Percentiles rank a stretch among this genome's conserved stretches.
Conservation (phyloP, 2,329 filamentous ascomycete species). For the Alternaria viburni region DNA sequence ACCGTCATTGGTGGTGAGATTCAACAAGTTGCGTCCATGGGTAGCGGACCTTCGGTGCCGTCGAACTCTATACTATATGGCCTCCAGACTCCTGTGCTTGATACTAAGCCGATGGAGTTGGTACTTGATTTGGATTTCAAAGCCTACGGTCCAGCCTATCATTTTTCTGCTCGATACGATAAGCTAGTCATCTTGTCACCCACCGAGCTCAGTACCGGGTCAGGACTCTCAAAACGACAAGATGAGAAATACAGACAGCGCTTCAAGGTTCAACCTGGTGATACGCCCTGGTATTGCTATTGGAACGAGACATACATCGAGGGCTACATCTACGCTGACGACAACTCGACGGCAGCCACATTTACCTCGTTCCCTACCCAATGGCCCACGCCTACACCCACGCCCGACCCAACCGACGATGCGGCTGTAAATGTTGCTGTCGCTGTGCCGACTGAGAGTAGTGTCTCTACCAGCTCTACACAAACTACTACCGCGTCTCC, state of each 20-base stretch:
- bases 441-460: slow-evolving; percentile 2
- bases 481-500: slow-evolving; percentile 4
- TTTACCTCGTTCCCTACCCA: slow-evolving; percentile 36
- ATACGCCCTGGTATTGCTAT: slow-evolving; percentile 72
- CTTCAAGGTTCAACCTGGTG: slow-evolving; percentile 58
- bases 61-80: slow-evolving; percentile 62
- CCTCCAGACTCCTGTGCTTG: slow-evolving; percentile 63
- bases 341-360: slow-evolving; percentile 53
- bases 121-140: slow-evolving; percentile 64
- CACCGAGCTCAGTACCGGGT: slow-evolving; percentile 43
- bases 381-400: slow-evolving; percentile 21
- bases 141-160: slow-evolving; percentile 66
- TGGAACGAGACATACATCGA: slow-evolving; percentile 73
- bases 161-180: slow-evolving; percentile 67
- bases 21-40: slow-evolving; percentile 29
- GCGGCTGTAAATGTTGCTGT: slow-evolving; percentile 14
- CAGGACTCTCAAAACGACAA: slow-evolving; percentile 27
- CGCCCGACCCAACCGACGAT: slow-evolving; percentile 14
- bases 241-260: slow-evolving; percentile 44
- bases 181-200: slow-evolving; percentile 65
- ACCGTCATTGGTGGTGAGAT: slow-evolving; percentile 11
- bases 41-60: slow-evolving; percentile 40
- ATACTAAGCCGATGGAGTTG: slow-evolving; percentile 58
- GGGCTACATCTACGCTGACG: slow-evolving; percentile 68
- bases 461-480: slow-evolving; percentile 11